Percentiles rank a stretch among this genome's conserved stretches.
phyloP scores from a whole-genome alignment of 2,329 filamentous ascomycete genomes.

The Ceratocystis ficicola region DNA sequence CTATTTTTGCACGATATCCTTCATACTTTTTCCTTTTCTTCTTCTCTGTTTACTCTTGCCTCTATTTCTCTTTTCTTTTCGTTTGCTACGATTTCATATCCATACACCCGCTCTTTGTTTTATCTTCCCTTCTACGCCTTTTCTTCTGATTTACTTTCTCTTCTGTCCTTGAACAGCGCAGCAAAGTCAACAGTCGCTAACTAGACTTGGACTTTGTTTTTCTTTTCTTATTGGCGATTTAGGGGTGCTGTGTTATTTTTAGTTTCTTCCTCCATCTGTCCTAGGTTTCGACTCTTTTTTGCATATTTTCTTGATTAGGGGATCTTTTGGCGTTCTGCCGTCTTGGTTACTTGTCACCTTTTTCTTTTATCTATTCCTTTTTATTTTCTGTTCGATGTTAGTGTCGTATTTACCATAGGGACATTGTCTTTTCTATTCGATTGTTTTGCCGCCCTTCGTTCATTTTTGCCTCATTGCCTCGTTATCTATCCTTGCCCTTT shows the following conservation, averaged over 20 bases:
- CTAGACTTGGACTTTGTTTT: background rate
- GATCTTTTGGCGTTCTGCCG: constrained; percentile 13
- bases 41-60: background rate
- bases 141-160: constrained; percentile 2
- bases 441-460: background rate
- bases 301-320: constrained; percentile 24
- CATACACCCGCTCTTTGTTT: constrained; percentile 5
- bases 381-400: background rate
- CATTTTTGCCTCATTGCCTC: background rate
- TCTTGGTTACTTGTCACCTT: constrained; percentile 18
- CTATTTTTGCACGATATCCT: constrained; percentile 15
- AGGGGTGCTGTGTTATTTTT: background rate
- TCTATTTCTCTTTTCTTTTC: constrained; percentile 12
- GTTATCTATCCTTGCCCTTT: background rate
- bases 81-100: constrained; percentile 11
- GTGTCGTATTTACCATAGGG: background rate
- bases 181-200: background rate
- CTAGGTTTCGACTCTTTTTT: constrained; percentile 16
- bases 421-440: constrained; percentile 8
- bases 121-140: background rate
- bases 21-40: constrained; percentile 16
- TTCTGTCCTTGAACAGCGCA: background rate
- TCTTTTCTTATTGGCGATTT: background rate
- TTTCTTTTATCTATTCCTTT: constrained; percentile 4
- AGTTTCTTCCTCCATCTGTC: background rate